phyloP scores from a whole-genome alignment of 2,329 filamentous ascomycete genomes.

The Endothia cerciana region DNA sequence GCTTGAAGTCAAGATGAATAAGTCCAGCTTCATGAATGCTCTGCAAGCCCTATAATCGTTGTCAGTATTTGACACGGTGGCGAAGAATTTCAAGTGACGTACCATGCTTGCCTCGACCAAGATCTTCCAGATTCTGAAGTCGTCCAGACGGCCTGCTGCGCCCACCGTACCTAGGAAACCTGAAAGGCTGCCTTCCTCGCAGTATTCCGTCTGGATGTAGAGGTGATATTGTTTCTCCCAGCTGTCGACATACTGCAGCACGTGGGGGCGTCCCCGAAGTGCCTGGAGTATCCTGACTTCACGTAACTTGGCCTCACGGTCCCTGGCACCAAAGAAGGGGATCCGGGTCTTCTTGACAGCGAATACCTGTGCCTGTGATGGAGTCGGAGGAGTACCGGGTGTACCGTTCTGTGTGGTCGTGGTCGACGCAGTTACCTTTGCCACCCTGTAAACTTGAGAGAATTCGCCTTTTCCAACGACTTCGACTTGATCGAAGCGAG shows the following conservation, averaged over 20 bases:
- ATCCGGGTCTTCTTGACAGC: slow-evolving; percentile 93
- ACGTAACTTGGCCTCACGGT: slow-evolving; percentile 80
- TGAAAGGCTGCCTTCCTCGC: slow-evolving; percentile 89
- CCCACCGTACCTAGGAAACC: slow-evolving; percentile 84
- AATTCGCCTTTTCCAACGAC: slow-evolving; percentile 88
- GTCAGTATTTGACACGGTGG: slow-evolving; percentile 28
- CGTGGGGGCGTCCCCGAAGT: slow-evolving; percentile 80
- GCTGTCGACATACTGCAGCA: slow-evolving; percentile 80
- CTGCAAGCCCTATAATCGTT: slow-evolving; percentile 71
- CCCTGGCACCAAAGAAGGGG: slow-evolving; percentile 75
- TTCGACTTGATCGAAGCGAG: slow-evolving; percentile 80
- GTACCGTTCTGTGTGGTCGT: slow-evolving; percentile 50
- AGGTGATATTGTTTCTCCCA: slow-evolving; percentile 87
- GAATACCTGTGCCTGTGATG: slow-evolving; percentile 67
- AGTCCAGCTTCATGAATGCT: slow-evolving; percentile 89
- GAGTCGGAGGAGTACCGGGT: slow-evolving; percentile 57
- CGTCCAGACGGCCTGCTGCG: slow-evolving; percentile 83
- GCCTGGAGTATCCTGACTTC: slow-evolving; percentile 81
- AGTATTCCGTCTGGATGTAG: slow-evolving; percentile 98
- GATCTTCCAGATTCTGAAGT: slow-evolving; percentile 99
- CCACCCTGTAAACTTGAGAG: slow-evolving; percentile 86
- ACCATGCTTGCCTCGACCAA: slow-evolving; percentile 83
- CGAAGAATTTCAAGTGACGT: slow-evolving; percentile 44
- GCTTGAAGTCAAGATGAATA: slow-evolving; percentile 84
- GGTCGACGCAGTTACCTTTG: slow-evolving; percentile 39